phyloP scores from a whole-genome alignment of 352 stramenopile species.

The Blastocystis sp. region DNA sequence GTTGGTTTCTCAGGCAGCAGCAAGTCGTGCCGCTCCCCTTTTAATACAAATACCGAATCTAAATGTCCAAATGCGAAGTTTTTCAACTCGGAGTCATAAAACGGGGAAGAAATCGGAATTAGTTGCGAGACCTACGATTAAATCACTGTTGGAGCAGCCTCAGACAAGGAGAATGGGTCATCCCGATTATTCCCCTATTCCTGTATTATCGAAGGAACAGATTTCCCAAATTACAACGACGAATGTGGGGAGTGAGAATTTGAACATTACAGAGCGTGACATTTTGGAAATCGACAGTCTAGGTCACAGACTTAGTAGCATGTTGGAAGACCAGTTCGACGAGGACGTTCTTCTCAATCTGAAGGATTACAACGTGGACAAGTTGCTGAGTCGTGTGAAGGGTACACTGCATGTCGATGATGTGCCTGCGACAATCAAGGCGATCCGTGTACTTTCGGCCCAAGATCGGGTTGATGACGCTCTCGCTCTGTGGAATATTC shows the following conservation, averaged over 20 bases:
- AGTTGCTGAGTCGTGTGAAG: neutral
- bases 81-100: neutral
- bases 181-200: conserved; percentile 31
- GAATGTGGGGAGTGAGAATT: conserved; percentile 1
- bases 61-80: neutral
- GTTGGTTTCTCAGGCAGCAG: too few species aligned
- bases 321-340: conserved; percentile 7
- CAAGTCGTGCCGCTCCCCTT: too few species aligned
- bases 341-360: neutral
- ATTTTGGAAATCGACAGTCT: conserved; percentile 18
- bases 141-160: neutral
- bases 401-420: conserved; percentile 40
- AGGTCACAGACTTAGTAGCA: neutral
- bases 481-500: neutral
- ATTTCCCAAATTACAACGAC: conserved; percentile 4
- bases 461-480: conserved; percentile 38
- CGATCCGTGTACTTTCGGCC: conserved; percentile 18
- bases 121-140: neutral
- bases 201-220: conserved; percentile 2
- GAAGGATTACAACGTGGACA: conserved; percentile 28
- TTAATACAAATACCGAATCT: too few species aligned
- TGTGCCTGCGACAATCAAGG: conserved; percentile 15
- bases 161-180: neutral
- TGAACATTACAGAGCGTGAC: conserved; percentile 23
- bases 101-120: neutral